Base-by-base conservation (phyloP, 345 rosid genomes). In the Mallotus nudiflorus region DNA sequence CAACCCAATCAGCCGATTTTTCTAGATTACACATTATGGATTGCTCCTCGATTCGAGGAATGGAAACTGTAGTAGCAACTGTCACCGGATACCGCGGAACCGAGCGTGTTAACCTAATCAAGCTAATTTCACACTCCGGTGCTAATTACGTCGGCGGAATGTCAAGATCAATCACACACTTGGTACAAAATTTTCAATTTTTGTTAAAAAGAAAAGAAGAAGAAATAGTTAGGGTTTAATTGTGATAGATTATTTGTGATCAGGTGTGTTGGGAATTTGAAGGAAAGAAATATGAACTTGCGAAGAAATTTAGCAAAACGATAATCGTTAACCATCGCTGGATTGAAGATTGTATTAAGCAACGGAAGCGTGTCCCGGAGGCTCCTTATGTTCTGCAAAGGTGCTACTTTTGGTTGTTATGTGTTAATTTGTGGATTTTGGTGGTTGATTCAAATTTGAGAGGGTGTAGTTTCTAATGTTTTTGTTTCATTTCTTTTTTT, bases 41-140 rank as follows among this genome's bases (percentile, higher is more conserved):
- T 75, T 6, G 57, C 60, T 66, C 70, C 12, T n/a, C n/a, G n/a
- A 67, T 79, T 68, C 61, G 58, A 77, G 91, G 88, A 39, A 91
- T 95, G 99, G 93, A 89, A 29, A 75, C 87, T 6, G 97, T 95
- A 72, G 87, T 95, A 12, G 97, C 93, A n/a, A 84, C 97, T 0
- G 97, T 92, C 3, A 92, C 93, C 60, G 99, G 99, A 0, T 95
- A 92, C 83, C 87, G 85, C 16, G 97, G 97, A 5, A 65, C 83
- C 14, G 93, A 85, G 70, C 86, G 97, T 48, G 89, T 92, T 76
- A 82, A 86, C 53, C 96, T 95, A 73, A 95, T 95, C 74, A 90
- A 87, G 82, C 88, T 92, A 40, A 85, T 95, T 45, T 81, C 92
- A 35, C 72, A 39, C 15, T 20, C 88, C 19, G 97, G 97, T 12